Base-by-base conservation (phyloP, 352 stramenopile genomes). In the Globisporangium carolinianum region DNA sequence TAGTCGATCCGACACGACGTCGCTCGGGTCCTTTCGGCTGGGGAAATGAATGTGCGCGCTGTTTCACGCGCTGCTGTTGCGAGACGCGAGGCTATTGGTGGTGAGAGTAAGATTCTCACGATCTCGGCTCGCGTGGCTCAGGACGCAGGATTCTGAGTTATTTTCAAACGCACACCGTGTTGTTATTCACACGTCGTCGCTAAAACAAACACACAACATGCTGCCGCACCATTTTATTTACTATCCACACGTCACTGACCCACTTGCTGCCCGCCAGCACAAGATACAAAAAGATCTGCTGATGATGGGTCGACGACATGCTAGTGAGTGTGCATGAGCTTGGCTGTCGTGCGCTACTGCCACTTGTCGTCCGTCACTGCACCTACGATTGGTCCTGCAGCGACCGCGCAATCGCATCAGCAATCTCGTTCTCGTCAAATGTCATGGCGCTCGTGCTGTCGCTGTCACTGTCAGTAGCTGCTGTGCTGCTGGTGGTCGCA, bases 341-440 rank as follows among this genome's bases (percentile, higher is more conserved):
- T 32, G 24, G 24, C 24, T 32, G 2, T 32, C 24, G 1, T 32
- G 24, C 2, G 24, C 24, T 32, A 32, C 24, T 32, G 24, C 24
- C 24, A 32, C 24, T 32, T 32, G 24, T 32, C 24, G 1, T 32
- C 24, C 24, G 24, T 32, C 24, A 32, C 24, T 32, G 2, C 24
- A 32, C 15, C 38, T 53, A 55, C 17, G 47, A 85, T 49, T 88
- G 71, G 51, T 94, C 82, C 60, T 90, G 72, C 57, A 94, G 61
- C 49, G 82, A 92, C 38, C 78, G 76, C 11, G 84, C 82, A 37
- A 94, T 94, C 17, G 82, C 84, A 12, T 79, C 60, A 6, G 84
- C 84, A 48, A 94, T 91, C 48, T 89, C 82, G 47, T 89, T 78
- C 60, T 94, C 84, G 35, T 94, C 79, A 48, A 76, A 88, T 18